Base-by-base conservation (phyloP, 495 filamentous ascomycete species). In the Penicillium pulvis region DNA sequence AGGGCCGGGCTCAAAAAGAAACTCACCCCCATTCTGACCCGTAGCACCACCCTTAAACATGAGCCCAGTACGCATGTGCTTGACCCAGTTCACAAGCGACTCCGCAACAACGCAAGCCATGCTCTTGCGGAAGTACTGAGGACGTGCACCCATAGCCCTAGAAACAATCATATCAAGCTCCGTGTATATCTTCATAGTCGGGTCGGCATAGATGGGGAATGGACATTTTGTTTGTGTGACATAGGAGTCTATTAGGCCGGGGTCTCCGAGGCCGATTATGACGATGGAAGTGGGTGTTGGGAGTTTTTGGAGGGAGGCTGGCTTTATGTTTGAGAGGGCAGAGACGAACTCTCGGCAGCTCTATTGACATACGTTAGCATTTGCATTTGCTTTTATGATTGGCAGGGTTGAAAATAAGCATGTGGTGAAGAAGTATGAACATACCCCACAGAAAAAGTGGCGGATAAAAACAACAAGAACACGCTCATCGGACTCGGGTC, bases 391-490 rank as follows among this genome's bases (percentile, higher is more conserved):
- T 44, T 16, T 28, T 7, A 28, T 28, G 28, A 28, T 28, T 28
- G 28, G 28, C 28, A 7, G 6, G 20, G 20, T 23, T 23, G 28
- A 28, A 28, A 28, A 28, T 7, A 28, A 36, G 8, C 1, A 14
- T 12, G 33, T 12, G 9, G 9, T 35, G 4, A 36, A 9, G 4
- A 36, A 9, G 10, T 36, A 12, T 36, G 10, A 57, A 78, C 91
- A 74, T 79, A 90, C 90, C 2, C 91, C 90, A 64, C 92, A 96
- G 79, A 90, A 93, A 76, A 96, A 96, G 72, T 96, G 91, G 23
- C 92, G 82, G 46, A 96, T 81, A 64, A 96, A 96, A 51, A 95
- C 85, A 17, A 95, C 69, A 30, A 94, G 75, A 1, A 90, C 86
- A 7, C 87, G 75, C 2, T 79, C 72, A 12, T 81, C 69, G 0